Base-by-base conservation (phyloP, 2,329 filamentous ascomycete species). In the Capronia coronata region DNA sequence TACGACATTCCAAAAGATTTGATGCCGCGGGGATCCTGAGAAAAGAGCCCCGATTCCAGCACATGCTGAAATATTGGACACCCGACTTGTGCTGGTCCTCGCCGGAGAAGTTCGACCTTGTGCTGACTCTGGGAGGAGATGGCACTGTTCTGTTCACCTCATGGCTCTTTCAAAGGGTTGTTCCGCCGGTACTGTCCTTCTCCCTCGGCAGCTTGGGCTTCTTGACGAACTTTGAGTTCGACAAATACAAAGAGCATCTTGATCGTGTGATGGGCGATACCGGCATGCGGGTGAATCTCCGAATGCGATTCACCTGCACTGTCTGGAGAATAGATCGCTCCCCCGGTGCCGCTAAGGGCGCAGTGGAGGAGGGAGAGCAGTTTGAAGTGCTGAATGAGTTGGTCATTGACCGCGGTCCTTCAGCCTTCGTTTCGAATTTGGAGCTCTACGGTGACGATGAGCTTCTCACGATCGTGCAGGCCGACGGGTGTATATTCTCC, bases 341-440 rank as follows among this genome's bases (percentile, higher is more conserved):
- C 45, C 67, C 70, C 35, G 68, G 67, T 10, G 67, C 72, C 5
- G 71, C 65, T n/a, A 64, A 72, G 1, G 78, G 76, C 9, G 75
- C 79, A n/a, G 78, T 84, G 58, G 84, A 93, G 60, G 90, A 96
- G 68, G 87, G 85, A 38, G 91, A 97, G 71, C 90, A 95, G 63
- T 97, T 96, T 57, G 93, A 98, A 71, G 91, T 98, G 16, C 81
- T 98, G 57, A 98, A 98, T 69, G 93, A 98, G 71, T 82, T 98
- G 44, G 91, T 98, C 67, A 97, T 98, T 62, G 93, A 98, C 71
- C 87, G 93, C 52, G 93, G 93, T 56, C 93, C 93, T 63, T 94
- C 87, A 13, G 90, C 91, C 16, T 98, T 97, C 65, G 91, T 98
- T 51, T 97, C 91, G 37, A 94, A 95, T 69, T 77, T 98, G 32